Base-by-base conservation (phyloP, 148 eudicot genomes). In the Chenopodium formosanum region DNA sequence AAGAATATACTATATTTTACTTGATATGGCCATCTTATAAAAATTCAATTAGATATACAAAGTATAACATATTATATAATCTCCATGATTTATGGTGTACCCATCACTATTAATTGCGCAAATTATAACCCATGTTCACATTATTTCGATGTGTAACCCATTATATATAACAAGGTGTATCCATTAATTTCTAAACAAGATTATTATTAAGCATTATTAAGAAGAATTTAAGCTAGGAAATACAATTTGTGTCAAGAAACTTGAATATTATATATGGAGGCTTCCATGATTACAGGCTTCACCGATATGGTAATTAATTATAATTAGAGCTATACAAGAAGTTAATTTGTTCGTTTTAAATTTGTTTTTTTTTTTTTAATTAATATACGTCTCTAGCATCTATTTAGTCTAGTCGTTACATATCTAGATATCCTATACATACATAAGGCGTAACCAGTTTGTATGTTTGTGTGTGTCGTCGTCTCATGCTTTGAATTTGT, bases 291-390 rank as follows among this genome's bases (percentile, higher is more conserved):
- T 27, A 74, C 76, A 48, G 16, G n/a, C 62, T 25, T 48, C 60
- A 74, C 52, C 50, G 76, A 74, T 50, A 74, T 50, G 76, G 76
- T 74, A 74, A 74, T 48, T 4, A 6, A 5, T 40, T 40, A 40
- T 40, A 40, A 6, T 7, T 6, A 40, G 5, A 40, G 7, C 44
- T 40, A 40, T 40, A 40, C 44, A 40, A 40, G 7, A 40, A 40
- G 44, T 40, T 40, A 40, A 40, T 40, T 40, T 5, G 7, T 40
- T 40, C 44, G 8, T 40, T 40, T 40, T 25, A 25, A 25, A 40
- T 0, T 0, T 5, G 0, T 40, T 5, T 5, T 40, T 40, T 2
- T 2, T 6, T 40, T 40, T 40, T 5, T 5, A 6, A 37, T 25
- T 25, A 25, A 25, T 32, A 32, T 37, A 37, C 0, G 44, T 37